Conservation (phyloP, 2,329 filamentous ascomycete species). For the Penicillium digitatum region DNA sequence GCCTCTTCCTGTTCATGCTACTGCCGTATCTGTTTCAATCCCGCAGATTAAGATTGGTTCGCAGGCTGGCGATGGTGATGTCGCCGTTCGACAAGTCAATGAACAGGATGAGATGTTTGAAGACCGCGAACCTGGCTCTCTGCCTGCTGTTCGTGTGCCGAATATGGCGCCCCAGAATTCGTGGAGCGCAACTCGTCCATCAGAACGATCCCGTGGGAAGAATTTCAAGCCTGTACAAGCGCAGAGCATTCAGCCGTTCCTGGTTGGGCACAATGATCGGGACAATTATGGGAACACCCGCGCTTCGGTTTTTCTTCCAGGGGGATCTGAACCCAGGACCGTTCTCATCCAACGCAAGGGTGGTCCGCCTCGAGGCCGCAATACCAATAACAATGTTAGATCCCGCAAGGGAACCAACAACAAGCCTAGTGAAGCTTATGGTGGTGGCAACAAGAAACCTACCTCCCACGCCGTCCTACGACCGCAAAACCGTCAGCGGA, state of each 20-base stretch:
- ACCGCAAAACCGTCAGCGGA: not conserved
- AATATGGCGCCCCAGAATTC: conserved; percentile 58
- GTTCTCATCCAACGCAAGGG: conserved; percentile 39
- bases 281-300: conserved; percentile 37
- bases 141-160: conserved; percentile 68
- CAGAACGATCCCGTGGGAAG: conserved; percentile 38
- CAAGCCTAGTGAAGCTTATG: conserved; percentile 32
- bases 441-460: conserved; percentile 28
- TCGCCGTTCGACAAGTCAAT: conserved; percentile 64
- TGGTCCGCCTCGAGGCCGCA: conserved; percentile 26
- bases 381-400: conserved; percentile 18
- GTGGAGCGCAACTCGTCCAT: conserved; percentile 53
- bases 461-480: not conserved
- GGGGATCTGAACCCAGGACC: conserved; percentile 43
- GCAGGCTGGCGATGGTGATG: conserved; percentile 44
- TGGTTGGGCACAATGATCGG: conserved; percentile 39
- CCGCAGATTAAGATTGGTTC: conserved; percentile 45
- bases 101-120: conserved; percentile 79
- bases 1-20: conserved; percentile 57
- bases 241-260: conserved; percentile 46
- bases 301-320: conserved; percentile 47
- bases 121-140: conserved; percentile 73
- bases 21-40: conserved; percentile 67
- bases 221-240: conserved; percentile 55
- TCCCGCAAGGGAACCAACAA: conserved; percentile 14